Percentiles rank a stretch among this genome's conserved stretches.
Conservation (phyloP, 352 stramenopile genomes). For the Phytophthora kernoviae region DNA sequence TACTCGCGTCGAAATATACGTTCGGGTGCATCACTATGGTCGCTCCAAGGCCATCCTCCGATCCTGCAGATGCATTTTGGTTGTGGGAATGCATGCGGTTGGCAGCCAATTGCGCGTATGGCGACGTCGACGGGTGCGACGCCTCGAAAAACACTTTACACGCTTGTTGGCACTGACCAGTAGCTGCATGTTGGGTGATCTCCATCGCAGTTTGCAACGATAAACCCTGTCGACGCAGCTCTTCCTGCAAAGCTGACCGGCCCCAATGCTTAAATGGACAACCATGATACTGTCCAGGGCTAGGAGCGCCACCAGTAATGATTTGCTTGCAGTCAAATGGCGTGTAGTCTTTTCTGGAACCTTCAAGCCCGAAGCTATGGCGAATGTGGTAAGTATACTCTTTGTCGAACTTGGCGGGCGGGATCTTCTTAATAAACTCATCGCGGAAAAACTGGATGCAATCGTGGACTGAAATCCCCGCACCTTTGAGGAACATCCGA, state of each 20-base stretch:
- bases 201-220: constrained; percentile 17
- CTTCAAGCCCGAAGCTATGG: constrained; percentile 87
- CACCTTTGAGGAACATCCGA: constrained; percentile 84
- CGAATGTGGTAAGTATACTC: constrained; percentile 89
- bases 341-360: constrained; percentile 71
- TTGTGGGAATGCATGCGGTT: background rate
- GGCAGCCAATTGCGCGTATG: constrained; percentile 20
- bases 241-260: constrained; percentile 33
- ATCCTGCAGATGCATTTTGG: constrained; percentile 4
- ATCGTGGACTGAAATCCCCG: constrained; percentile 79
- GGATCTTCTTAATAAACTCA: constrained; percentile 71
- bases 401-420: constrained; percentile 72
- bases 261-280: constrained; percentile 87
- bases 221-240: constrained; percentile 43
- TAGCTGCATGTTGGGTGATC: constrained; percentile 39
- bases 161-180: constrained; percentile 44
- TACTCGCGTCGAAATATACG: constrained; percentile 53
- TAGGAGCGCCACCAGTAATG: constrained; percentile 44
- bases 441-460: constrained; percentile 77
- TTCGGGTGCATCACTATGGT: constrained; percentile 61
- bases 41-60: background rate
- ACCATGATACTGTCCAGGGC: constrained; percentile 76
- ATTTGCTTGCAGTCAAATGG: constrained; percentile 68
- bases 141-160: constrained; percentile 58
- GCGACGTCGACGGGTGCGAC: constrained; percentile 25